Base-by-base conservation (phyloP, 2,329 filamentous ascomycete species). In the Colletotrichum viniferum region DNA sequence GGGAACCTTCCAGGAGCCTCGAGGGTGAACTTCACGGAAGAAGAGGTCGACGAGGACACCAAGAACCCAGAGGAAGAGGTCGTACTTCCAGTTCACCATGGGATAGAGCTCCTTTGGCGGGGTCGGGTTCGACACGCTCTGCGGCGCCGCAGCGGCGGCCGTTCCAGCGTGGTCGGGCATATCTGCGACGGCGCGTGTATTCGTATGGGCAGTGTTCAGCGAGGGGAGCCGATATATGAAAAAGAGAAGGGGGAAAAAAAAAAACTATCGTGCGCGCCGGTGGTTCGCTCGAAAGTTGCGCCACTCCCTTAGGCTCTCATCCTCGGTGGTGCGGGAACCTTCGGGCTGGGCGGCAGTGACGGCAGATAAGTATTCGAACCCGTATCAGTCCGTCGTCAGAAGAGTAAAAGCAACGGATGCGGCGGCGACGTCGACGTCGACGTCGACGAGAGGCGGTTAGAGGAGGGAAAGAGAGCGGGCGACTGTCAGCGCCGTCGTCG, bases 21-120 rank as follows among this genome's bases (percentile, higher is more conserved):
- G 92, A 14, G 97, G 97, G 83, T 98, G 96, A 18, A 99, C 95
- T 86, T 99, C 97, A 79, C 97, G 94, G 88, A 99, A 99, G 91
- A 99, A 99, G 79, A 98, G 92, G 85, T 99, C 97, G 78, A 97
- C 93, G 68, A 98, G 89, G 78, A 98, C 91, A 56, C 93, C 94
- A 82, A 96, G 94, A 64, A 89, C 89, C 90, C 94, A 95, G 36
- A 96, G 88, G 81, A 96, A 94, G 74, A 92, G 88, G 86, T 96
- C 94, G 83, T 96, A 96, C 78, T 93, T 92, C 88, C 91, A 94
- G 79, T 91, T 89, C 80, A 91, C 92, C 92, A 94, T 94, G 68
- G 92, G 91, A 79, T 92, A 92, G 60, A 92, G 86, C 82, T 93
- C 91, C 82, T 91, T 91, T 75, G 80, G 77, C 24, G 78, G 75